These are phyloP conservation scores for Edaphochlamys debaryana DNA, from an alignment of 139 green algal species.

Conservation along the genomic window DNA sequence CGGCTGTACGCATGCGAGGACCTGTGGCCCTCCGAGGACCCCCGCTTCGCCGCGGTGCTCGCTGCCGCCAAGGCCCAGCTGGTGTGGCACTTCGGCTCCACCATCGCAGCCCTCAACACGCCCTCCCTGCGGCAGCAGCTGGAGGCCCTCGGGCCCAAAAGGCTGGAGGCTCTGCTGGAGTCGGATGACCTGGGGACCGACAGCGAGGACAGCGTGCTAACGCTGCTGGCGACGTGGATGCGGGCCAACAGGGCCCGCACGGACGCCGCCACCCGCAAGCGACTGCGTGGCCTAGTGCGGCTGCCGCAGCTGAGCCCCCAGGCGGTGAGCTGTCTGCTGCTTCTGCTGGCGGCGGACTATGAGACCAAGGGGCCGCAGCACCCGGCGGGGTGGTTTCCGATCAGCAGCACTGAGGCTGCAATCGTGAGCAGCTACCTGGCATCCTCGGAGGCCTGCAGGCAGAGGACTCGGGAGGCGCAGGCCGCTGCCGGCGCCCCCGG, in stretches of 20 bases:
- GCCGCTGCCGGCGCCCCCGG: too few species aligned
- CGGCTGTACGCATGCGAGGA: too few species aligned
- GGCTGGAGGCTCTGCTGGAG: neutral
- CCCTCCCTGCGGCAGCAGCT: neutral
- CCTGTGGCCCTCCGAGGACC: too few species aligned
- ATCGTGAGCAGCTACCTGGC: too few species aligned
- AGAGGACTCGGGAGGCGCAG: too few species aligned
- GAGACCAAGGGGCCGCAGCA: too few species aligned
- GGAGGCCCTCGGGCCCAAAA: neutral
- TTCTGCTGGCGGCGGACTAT: too few species aligned
- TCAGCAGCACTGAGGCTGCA: too few species aligned
- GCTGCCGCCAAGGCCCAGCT: neutral
- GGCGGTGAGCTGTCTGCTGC: too few species aligned
- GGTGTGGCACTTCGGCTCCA: neutral
- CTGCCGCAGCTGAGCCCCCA: neutral
- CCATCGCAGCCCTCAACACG: constrained; percentile 1
- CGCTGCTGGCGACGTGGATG: constrained; percentile 4
- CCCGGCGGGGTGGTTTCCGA: too few species aligned
- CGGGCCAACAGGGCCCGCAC: neutral
- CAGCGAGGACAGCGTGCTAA: neutral
- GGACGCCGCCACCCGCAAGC: neutral
- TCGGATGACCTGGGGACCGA: neutral
- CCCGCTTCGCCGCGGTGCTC: too few species aligned
- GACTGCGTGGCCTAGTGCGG: neutral
- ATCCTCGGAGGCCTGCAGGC: too few species aligned